phyloP scores from a whole-genome alignment of 176 grass and related monocot species.

The Triticum urartu region DNA sequence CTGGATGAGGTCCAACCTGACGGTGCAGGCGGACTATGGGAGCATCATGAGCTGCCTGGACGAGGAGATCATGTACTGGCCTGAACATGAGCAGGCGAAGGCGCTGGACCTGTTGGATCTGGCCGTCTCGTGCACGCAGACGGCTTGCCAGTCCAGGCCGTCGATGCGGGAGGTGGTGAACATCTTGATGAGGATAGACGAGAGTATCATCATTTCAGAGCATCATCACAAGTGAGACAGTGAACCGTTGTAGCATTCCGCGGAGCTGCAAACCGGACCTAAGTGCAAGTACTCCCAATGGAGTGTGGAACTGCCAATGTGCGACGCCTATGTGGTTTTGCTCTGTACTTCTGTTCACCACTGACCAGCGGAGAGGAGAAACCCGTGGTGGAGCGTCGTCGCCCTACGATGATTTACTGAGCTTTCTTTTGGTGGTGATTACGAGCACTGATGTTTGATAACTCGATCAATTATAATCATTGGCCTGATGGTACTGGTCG shows the following conservation, averaged over 20 bases:
- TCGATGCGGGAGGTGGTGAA: conserved; percentile 66
- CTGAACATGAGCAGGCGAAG: conserved; percentile 39
- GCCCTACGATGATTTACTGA: too few species aligned
- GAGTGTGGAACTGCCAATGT: conserved; percentile 9
- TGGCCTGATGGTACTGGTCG: too few species aligned
- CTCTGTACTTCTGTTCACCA: too few species aligned
- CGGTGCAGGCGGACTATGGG: not conserved
- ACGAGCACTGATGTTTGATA: too few species aligned
- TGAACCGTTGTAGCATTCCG: not conserved
- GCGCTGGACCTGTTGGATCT: conserved; percentile 45
- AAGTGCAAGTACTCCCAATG: not conserved
- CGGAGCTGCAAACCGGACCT: not conserved
- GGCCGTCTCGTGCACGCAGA: conserved; percentile 46
- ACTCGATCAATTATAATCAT: too few species aligned
- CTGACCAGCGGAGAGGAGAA: conserved; percentile 22
- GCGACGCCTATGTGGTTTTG: too few species aligned
- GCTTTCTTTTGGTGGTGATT: too few species aligned
- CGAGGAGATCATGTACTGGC: conserved; percentile 55
- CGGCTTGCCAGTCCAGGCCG: conserved; percentile 43
- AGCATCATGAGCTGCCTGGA: conserved; percentile 37
- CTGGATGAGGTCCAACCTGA: conserved; percentile 55
- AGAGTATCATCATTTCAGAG: not conserved
- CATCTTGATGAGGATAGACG: conserved; percentile 31
- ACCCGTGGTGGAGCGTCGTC: too few species aligned
- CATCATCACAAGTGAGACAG: not conserved